phyloP scores from a whole-genome alignment of 177 flowering plant species.

The Vitis hybrid region DNA sequence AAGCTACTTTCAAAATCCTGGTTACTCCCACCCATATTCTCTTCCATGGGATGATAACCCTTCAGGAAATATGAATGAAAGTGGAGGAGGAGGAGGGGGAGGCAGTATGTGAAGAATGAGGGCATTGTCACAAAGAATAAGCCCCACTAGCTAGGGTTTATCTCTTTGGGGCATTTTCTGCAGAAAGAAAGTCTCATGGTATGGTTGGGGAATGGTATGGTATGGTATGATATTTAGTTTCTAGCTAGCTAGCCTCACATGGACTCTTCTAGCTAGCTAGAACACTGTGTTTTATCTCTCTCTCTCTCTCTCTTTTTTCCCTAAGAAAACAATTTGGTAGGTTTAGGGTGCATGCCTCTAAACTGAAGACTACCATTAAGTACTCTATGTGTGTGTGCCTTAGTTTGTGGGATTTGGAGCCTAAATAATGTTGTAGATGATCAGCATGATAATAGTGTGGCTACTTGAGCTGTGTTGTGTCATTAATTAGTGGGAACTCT shows the following conservation, averaged over 20 bases:
- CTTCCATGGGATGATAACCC: constrained; percentile 40
- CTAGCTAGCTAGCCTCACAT: constrained; percentile 8
- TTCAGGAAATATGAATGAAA: constrained; percentile 32
- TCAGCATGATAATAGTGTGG: background rate
- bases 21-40: constrained; percentile 26
- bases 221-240: background rate
- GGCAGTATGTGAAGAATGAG: constrained; percentile 24
- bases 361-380: background rate
- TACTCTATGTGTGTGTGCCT: background rate
- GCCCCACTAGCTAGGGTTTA: constrained; percentile 6
- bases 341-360: background rate
- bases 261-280: background rate
- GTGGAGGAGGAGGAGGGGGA: constrained; percentile 28
- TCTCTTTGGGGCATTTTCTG: background rate
- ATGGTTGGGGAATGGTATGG: background rate
- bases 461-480: constrained; percentile 7
- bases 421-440: constrained; percentile 15
- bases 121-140: background rate
- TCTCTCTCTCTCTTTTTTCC: background rate
- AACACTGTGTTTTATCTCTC: background rate
- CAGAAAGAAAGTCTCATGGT: background rate
- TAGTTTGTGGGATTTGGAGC: constrained; percentile 1
- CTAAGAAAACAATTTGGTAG: background rate
- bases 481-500: constrained; percentile 8
- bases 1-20: constrained; percentile 16